Evolutionary conservation across 352 stramenopile genomes (phyloP).

Genomic region (Pythium sp.): DNA sequence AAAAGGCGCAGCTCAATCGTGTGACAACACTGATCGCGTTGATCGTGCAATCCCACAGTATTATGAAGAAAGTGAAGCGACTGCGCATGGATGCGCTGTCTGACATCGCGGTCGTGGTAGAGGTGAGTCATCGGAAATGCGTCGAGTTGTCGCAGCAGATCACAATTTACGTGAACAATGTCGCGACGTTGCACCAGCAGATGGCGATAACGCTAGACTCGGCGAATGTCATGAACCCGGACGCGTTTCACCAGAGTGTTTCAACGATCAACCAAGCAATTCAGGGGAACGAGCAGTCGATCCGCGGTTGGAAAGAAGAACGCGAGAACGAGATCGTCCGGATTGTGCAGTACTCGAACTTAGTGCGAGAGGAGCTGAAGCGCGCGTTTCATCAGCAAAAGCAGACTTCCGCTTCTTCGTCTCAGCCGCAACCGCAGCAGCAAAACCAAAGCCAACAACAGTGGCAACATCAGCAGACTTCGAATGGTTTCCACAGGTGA

Average conservation of each 20-base stretch:
- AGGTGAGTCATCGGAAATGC: slow-evolving; percentile 55
- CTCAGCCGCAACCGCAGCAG: slow-evolving; percentile 18
- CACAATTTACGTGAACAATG: slow-evolving; percentile 31
- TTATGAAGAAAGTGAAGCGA: slow-evolving; percentile 53
- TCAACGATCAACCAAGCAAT: slow-evolving; percentile 42
- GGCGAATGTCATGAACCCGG: slow-evolving; percentile 23
- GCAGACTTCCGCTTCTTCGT: slow-evolving; percentile 13
- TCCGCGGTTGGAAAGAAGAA: slow-evolving; percentile 40
- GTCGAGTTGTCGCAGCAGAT: slow-evolving; percentile 52
- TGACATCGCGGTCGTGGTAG: slow-evolving; percentile 60
- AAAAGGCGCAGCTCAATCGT: slow-evolving; percentile 26
- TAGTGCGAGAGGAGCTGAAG: slow-evolving; percentile 57
- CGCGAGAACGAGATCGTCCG: slow-evolving; percentile 67
- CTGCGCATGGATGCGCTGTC: slow-evolving; percentile 48
- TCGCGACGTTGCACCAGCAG: slow-evolving; percentile 35
- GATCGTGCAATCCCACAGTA: slow-evolving; percentile 49
- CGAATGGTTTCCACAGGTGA: background rate
- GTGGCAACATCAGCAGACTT: background rate
- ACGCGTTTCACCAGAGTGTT: slow-evolving; percentile 43
- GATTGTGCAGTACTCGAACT: slow-evolving; percentile 63
- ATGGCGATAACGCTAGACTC: slow-evolving; percentile 40
- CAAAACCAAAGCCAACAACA: slow-evolving; percentile 6
- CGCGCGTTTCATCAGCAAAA: slow-evolving; percentile 29
- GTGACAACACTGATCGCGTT: slow-evolving; percentile 44
- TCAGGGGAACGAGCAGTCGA: slow-evolving; percentile 37